Evolutionary conservation across 176 grass and related monocot species (phyloP).

Genomic region (Oryza coarctata): DNA sequence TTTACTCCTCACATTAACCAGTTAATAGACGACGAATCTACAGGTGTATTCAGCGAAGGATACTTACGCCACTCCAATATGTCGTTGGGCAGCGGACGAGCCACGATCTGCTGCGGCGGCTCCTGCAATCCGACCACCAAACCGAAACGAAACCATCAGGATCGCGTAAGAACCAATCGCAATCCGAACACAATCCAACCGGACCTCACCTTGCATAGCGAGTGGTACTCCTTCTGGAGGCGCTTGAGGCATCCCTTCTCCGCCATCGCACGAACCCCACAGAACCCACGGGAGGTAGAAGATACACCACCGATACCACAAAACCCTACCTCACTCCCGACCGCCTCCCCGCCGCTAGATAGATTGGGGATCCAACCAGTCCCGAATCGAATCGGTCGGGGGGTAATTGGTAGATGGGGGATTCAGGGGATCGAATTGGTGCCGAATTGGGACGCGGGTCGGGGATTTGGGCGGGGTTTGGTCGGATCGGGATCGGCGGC

Average conservation of each 20-base stretch:
- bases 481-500: slow-evolving; percentile 25
- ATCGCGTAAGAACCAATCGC: neutral
- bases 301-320: neutral
- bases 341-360: neutral
- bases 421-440: neutral
- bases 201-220: slow-evolving; percentile 80
- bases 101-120: slow-evolving; percentile 93
- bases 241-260: slow-evolving; percentile 92
- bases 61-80: slow-evolving; percentile 99
- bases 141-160: neutral
- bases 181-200: neutral
- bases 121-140: slow-evolving; percentile 49
- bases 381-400: neutral
- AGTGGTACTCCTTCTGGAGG: slow-evolving; percentile 97
- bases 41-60: neutral
- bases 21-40: neutral
- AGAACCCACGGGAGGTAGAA: neutral
- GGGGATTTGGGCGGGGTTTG: slow-evolving; percentile 15
- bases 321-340: slow-evolving; percentile 22
- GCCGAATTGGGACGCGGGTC: neutral
- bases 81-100: slow-evolving; percentile 87
- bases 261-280: slow-evolving; percentile 61
- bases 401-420: neutral
- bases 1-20: neutral
- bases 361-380: slow-evolving; percentile 31